Base-by-base conservation (phyloP, 169 alveolate genomes). In the Plasmodium relictum region DNA sequence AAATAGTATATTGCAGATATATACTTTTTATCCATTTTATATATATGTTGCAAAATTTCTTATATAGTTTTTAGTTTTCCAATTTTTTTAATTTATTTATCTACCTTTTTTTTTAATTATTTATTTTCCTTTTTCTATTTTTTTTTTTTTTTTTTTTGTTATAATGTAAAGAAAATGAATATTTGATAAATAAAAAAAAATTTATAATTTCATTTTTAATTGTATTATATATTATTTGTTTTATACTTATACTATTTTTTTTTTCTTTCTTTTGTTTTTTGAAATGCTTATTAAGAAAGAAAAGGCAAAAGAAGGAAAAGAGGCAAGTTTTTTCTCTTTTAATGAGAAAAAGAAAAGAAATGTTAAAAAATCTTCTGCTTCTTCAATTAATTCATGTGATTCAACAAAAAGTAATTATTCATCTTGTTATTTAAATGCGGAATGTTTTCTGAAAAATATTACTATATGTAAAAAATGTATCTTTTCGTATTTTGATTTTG, bases 391-490 rank as follows among this genome's bases (percentile, higher is more conserved):
- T 31, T 66, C 63, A 10, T 80, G 83, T 20, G 83, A 80, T 14
- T 80, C 73, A 39, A 50, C 20, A 20, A 66, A 56, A 6, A 39
- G 65, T 39, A 26, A 50, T 16, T 48, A 80, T 50, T 80, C 71
- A 8, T 50, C 72, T 37, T 70, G 54, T 6, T 68, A 80, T 59
- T 42, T 66, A 31, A 68, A 80, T 45, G 5, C 59, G 0, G 73
- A 80, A 16, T 20, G 72, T 10, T 80, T 66, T 45, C n/a, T 12
- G 56, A 65, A 80, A 65, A 68, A 80, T 58, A 48, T 80, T 52
- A 66, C 39, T 9, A 68, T 80, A 8, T 80, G 90, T 37, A 80
- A 18, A 26, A 80, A 80, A 61, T 80, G 90, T 54, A 45, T 80
- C 5, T 80, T 80, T 41, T 6, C 63, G 0, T 68, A 80, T 59